A percentile compares a stretch with the other conserved stretches of the same genome.
Conservation (phyloP, 1,139 yeast genomes). For the Meyerozyma athensensis region DNA sequence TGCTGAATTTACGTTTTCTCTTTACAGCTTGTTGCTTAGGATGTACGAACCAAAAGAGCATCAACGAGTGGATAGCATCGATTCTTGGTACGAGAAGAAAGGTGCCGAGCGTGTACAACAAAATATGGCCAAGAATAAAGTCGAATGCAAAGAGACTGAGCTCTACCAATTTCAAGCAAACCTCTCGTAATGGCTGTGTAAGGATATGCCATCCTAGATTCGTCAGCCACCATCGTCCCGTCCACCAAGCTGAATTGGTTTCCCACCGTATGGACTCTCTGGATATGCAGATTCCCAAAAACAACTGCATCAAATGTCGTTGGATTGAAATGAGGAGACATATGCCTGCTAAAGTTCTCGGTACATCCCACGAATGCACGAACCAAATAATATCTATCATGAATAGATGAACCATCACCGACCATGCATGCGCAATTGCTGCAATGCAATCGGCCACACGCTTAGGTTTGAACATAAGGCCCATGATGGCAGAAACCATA, state of each 20-base stretch:
- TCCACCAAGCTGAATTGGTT: conserved; percentile 80
- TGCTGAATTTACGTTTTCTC: conserved; percentile 12
- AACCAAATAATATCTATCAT: conserved; percentile 59
- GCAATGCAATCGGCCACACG: conserved; percentile 32
- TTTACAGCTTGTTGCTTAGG: conserved; percentile 17
- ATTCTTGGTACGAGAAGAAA: conserved; percentile 62
- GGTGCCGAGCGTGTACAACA: conserved; percentile 60
- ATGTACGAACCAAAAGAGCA: conserved; percentile 34
- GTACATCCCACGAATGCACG: conserved; percentile 59
- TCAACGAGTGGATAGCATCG: conserved; percentile 31
- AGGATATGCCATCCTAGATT: conserved; percentile 55
- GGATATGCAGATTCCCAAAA: conserved; percentile 46
- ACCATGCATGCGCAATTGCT: conserved; percentile 43
- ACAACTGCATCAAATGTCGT: conserved; percentile 38
- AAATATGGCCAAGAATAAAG: conserved; percentile 61
- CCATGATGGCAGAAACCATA: conserved; percentile 42
- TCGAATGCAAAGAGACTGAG: conserved; percentile 67
- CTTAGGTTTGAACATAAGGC: conserved; percentile 39
- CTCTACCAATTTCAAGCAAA: conserved; percentile 63
- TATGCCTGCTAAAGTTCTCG: conserved; percentile 53
- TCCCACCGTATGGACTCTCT: conserved; percentile 49
- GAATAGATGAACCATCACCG: conserved; percentile 50
- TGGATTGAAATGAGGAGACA: conserved; percentile 56
- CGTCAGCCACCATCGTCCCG: conserved; percentile 68
- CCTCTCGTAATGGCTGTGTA: conserved; percentile 68